phyloP scores from a whole-genome alignment of 2,329 filamentous ascomycete genomes.

The Trichophyton schoenleinii region DNA sequence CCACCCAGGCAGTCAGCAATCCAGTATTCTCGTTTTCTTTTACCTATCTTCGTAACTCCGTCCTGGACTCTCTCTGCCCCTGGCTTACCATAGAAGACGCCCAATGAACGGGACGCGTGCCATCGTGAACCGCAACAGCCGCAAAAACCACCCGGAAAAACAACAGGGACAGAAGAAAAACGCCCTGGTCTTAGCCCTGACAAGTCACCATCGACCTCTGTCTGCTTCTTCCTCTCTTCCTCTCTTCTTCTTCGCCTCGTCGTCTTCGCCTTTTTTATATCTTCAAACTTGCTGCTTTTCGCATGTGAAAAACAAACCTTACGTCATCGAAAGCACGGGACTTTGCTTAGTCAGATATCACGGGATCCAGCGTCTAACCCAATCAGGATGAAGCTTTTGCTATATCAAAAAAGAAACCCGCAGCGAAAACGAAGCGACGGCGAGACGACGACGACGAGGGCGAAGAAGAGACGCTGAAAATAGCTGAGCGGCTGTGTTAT shows the following conservation, averaged over 20 bases:
- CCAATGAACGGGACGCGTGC: conserved; percentile 51
- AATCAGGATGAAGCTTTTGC: not conserved
- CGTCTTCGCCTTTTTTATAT: not conserved
- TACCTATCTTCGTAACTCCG: not conserved
- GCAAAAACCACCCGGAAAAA: not conserved
- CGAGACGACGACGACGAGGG: not conserved
- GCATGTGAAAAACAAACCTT: not conserved
- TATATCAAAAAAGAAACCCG: not conserved
- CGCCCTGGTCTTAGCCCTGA: not conserved
- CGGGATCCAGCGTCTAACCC: not conserved
- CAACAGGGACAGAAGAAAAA: not conserved
- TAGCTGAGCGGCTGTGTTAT: not conserved
- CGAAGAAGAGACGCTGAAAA: not conserved
- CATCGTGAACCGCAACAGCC: conserved; percentile 22
- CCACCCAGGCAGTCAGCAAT: not conserved
- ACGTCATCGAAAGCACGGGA: conserved; percentile 5
- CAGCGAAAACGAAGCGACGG: not conserved
- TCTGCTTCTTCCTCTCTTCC: not conserved
- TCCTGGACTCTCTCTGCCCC: not conserved
- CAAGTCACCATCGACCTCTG: not conserved
- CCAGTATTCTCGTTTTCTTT: not conserved
- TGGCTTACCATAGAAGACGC: conserved; percentile 41
- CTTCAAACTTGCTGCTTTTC: not conserved
- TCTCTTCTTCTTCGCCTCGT: not conserved
- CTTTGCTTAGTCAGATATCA: not conserved